A percentile compares a stretch with the other conserved stretches of the same genome.
Evolutionary conservation across 2,329 filamentous ascomycete genomes (phyloP).

Genomic region (Fusarium chuoi): DNA sequence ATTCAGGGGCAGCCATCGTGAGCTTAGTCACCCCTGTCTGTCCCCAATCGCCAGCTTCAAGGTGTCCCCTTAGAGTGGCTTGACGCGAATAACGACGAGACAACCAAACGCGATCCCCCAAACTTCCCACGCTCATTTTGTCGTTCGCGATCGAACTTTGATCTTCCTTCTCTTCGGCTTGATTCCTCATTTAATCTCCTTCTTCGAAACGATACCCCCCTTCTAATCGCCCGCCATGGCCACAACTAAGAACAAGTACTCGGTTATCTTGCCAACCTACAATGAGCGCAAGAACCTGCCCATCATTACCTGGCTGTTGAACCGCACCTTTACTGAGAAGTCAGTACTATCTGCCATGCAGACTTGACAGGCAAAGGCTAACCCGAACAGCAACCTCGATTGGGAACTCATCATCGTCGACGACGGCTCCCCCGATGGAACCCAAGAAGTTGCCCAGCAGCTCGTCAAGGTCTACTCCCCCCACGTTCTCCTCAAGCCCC

Average conservation of each 20-base stretch:
- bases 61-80: slow-evolving; percentile 43
- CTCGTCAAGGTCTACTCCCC: slow-evolving; percentile 86
- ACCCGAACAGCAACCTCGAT: slow-evolving; percentile 77
- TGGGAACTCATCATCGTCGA: slow-evolving; percentile 99
- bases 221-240: slow-evolving; percentile 55
- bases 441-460: slow-evolving; percentile 88
- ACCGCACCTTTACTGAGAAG: slow-evolving; percentile 91
- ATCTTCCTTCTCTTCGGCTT: not conserved
- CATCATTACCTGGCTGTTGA: slow-evolving; percentile 93
- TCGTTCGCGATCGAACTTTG: slow-evolving; percentile 18
- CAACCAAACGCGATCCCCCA: slow-evolving; percentile 36
- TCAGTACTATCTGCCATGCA: slow-evolving; percentile 51
- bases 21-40: slow-evolving; percentile 31
- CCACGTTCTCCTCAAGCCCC: slow-evolving; percentile 85
- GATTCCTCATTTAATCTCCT: not conserved
- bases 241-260: slow-evolving; percentile 79
- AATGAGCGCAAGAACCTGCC: slow-evolving; percentile 98
- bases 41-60: slow-evolving; percentile 32
- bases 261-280: slow-evolving; percentile 96
- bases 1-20: slow-evolving; percentile 39
- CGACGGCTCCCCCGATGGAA: slow-evolving; percentile 96
- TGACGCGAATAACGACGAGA: slow-evolving; percentile 36
- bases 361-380: not conserved
- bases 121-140: slow-evolving; percentile 42
- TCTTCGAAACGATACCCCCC: slow-evolving; percentile 9